A percentile compares a stretch with the other conserved stretches of the same genome.
Evolutionary conservation across 169 alveolate species (phyloP).

Genomic region (Amoebophrya sp.): DNA sequence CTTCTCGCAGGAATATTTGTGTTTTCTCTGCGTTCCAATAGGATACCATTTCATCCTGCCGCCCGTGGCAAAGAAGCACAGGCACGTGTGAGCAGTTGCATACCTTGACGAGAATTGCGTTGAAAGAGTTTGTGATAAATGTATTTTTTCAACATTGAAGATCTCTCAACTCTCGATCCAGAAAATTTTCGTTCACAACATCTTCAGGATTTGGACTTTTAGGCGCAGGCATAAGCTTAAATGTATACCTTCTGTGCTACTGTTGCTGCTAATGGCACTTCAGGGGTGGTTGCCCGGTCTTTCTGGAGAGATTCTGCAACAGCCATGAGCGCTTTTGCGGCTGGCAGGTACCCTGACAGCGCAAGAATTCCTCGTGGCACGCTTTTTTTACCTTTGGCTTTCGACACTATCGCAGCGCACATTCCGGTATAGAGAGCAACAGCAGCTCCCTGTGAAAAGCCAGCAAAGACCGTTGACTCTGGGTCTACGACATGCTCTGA

Average conservation of each 20-base stretch:
- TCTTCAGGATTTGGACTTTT: no score
- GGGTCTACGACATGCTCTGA: not conserved
- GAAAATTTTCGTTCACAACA: no score
- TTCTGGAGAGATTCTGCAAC: not conserved
- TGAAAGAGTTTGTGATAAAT: not conserved
- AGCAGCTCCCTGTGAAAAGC: not conserved
- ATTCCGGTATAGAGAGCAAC: not conserved
- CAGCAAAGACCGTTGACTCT: not conserved
- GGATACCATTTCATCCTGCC: not conserved
- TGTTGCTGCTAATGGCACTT: not conserved
- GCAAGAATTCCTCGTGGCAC: not conserved
- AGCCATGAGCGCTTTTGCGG: not conserved
- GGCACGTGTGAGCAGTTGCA: not conserved
- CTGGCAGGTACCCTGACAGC: not conserved
- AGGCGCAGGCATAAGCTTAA: no score
- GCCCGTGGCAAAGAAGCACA: conserved; percentile 2
- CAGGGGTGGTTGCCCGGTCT: not conserved
- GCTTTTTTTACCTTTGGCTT: not conserved
- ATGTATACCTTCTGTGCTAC: no score
- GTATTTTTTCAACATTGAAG: no score
- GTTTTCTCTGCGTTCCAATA: not conserved
- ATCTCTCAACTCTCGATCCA: no score
- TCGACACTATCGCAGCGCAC: not conserved
- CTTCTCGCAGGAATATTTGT: not conserved
- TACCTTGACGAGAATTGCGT: not conserved